A percentile compares a stretch with the other conserved stretches of the same genome.
Conservation (phyloP, 2,329 filamentous ascomycete genomes). For the Sclerotinia subarctica region DNA sequence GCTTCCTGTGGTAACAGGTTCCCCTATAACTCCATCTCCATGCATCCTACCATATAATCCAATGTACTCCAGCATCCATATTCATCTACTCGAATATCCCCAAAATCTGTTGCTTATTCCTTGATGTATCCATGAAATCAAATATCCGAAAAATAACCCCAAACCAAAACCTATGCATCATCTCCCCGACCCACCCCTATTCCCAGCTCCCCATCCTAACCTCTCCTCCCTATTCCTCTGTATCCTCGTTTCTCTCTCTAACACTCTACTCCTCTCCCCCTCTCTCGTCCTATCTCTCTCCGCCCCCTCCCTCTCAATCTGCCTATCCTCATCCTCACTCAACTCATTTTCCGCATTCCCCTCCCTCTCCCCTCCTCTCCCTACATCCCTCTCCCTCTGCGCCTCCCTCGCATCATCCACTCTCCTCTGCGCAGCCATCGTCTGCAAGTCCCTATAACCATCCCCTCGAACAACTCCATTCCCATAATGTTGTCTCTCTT, state of each 20-base stretch:
- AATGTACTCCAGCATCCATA: neutral
- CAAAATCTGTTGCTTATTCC: neutral
- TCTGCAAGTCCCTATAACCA: neutral
- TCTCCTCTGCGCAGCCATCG: slow-evolving; percentile 21
- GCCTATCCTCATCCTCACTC: slow-evolving; percentile 22
- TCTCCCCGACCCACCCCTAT: slow-evolving; percentile 18
- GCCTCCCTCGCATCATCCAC: slow-evolving; percentile 18
- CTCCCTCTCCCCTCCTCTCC: neutral
- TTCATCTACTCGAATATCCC: neutral
- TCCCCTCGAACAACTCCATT: neutral
- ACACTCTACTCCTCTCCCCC: slow-evolving; percentile 25
- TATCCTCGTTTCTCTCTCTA: slow-evolving; percentile 31
- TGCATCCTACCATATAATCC: neutral
- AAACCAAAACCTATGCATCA: neutral
- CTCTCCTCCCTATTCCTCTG: slow-evolving; percentile 39
- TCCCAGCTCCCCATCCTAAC: slow-evolving; percentile 36
- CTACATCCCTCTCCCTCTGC: neutral
- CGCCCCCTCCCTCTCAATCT: slow-evolving; percentile 19
- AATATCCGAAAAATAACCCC: neutral
- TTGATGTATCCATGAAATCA: neutral
- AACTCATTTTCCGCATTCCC: slow-evolving; percentile 10
- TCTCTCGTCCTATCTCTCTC: slow-evolving; percentile 25
- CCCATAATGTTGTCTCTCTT: neutral
- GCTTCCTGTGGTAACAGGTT: neutral
- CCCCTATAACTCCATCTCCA: slow-evolving; percentile 6